phyloP scores from a whole-genome alignment of 768 basidiomycete genomes.

The Panaeolus cyanescens region DNA sequence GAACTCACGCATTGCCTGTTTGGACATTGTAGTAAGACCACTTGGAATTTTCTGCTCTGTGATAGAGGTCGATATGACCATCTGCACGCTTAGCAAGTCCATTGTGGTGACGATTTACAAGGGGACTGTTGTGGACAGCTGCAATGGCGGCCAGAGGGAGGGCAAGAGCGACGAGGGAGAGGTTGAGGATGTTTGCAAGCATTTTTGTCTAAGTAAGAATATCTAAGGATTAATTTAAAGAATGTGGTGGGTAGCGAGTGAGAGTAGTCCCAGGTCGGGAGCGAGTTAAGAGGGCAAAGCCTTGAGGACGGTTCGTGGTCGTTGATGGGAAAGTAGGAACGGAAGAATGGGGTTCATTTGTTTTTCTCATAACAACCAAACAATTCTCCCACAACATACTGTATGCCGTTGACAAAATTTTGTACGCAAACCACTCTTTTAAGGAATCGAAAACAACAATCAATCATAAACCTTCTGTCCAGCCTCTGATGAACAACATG shows the following conservation, averaged over 20 bases:
- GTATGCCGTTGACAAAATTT: neutral
- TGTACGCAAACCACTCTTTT: neutral
- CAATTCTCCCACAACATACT: neutral
- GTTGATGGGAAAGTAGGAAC: conserved; percentile 10
- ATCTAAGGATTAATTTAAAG: conserved; percentile 9
- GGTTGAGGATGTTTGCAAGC: conserved; percentile 23
- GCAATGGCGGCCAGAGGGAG: conserved; percentile 39
- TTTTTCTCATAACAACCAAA: conserved; percentile 2
- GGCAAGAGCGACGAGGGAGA: conserved; percentile 31
- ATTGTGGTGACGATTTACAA: conserved; percentile 41
- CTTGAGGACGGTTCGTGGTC: conserved; percentile 1
- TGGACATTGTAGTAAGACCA: conserved; percentile 55
- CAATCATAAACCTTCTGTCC: neutral
- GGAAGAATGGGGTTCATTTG: conserved; percentile 4
- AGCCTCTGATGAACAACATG: neutral
- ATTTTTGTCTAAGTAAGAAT: conserved; percentile 9
- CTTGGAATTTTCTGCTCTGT: conserved; percentile 38
- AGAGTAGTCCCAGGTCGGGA: neutral
- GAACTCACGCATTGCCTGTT: conserved; percentile 25
- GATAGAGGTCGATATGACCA: conserved; percentile 40
- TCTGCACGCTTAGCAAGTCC: conserved; percentile 50
- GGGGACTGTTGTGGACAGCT: conserved; percentile 26
- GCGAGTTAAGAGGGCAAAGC: neutral
- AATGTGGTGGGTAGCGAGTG: conserved; percentile 17
- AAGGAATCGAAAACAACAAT: neutral